These are phyloP conservation scores for Calonectria naviculata DNA, from an alignment of 2,329 filamentous ascomycete genomes.

Conservation along the genomic window DNA sequence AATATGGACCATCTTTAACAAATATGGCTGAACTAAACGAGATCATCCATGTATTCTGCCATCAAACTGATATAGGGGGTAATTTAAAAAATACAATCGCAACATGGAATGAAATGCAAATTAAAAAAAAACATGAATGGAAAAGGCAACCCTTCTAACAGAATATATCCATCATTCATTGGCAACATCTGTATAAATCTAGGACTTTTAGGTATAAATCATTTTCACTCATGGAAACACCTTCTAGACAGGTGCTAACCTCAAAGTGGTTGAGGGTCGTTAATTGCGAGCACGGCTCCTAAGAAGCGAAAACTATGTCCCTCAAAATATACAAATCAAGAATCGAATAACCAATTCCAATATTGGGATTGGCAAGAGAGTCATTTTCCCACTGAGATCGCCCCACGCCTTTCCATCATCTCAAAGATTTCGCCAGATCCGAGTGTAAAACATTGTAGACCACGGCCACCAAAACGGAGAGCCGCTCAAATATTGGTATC, in stretches of 20 bases:
- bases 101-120: background rate
- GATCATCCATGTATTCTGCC: no score
- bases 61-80: no score
- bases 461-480: background rate
- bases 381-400: background rate
- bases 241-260: conserved; percentile 29
- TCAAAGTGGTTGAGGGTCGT: conserved; percentile 29
- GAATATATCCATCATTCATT: background rate
- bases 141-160: no score
- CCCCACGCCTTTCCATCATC: conserved; percentile 8
- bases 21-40: no score
- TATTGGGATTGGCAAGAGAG: background rate
- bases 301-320: conserved; percentile 37
- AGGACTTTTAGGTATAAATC: background rate
- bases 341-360: conserved; percentile 39
- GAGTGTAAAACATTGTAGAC: background rate
- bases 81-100: no score
- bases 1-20: no score
- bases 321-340: conserved; percentile 43
- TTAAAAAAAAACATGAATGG: no score
- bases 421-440: conserved; percentile 17
- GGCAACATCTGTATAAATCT: background rate
- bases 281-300: conserved; percentile 23
- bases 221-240: conserved; percentile 13
- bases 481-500: background rate